phyloP scores from a whole-genome alignment of 352 stramenopile species.

The Phytopythium mirpurense region DNA sequence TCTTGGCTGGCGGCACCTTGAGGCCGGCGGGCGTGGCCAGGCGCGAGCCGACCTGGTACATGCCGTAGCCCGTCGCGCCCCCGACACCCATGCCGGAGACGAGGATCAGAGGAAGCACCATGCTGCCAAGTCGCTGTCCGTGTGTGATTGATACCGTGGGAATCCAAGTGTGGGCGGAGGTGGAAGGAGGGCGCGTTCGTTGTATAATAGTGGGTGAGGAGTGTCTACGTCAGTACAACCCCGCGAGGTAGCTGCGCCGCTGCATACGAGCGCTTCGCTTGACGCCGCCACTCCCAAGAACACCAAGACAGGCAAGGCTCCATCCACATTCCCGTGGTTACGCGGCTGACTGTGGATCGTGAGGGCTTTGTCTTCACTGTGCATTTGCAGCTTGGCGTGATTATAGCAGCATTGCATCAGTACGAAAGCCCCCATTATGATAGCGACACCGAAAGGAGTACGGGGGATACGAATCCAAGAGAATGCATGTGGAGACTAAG shows the following conservation, averaged over 20 bases:
- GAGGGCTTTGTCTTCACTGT: too few species aligned
- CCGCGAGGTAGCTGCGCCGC: not conserved
- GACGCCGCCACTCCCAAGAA: too few species aligned
- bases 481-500: conserved; percentile 27
- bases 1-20: conserved; percentile 35
- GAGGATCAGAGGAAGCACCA: conserved; percentile 72
- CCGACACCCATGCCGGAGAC: conserved; percentile 38
- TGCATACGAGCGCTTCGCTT: not conserved
- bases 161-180: conserved; percentile 1
- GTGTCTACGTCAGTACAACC: conserved; percentile 6
- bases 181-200: conserved; percentile 2
- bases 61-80: conserved; percentile 47
- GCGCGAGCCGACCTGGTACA: conserved; percentile 56
- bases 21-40: conserved; percentile 31
- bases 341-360: not conserved
- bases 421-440: too few species aligned
- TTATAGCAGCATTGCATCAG: too few species aligned
- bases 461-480: too few species aligned
- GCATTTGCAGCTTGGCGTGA: too few species aligned
- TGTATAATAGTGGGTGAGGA: conserved; percentile 4
- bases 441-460: too few species aligned
- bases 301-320: too few species aligned
- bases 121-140: conserved; percentile 9
- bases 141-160: not conserved
- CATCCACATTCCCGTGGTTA: too few species aligned